Conservation (phyloP, 1,139 yeast species). For the Saccharomyces hybrid region DNA sequence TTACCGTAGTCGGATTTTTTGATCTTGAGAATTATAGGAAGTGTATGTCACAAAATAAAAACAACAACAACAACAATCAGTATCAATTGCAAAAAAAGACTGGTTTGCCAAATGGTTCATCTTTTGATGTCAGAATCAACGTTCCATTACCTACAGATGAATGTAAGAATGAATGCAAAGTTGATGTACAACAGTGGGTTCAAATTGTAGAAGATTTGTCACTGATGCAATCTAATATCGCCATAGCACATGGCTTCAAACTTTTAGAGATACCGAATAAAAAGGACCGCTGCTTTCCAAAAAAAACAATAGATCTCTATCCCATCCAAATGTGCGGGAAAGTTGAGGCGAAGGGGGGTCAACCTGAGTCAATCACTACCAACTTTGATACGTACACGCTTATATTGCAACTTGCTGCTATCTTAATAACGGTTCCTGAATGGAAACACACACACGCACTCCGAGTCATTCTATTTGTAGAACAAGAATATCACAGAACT, state of each 20-base stretch:
- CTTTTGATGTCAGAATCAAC: conserved; percentile 12
- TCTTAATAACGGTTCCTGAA: conserved; percentile 81
- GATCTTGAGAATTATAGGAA: conserved; percentile 35
- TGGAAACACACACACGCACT: conserved; percentile 74
- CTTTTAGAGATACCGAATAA: conserved; percentile 48
- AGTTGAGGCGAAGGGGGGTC: conserved; percentile 55
- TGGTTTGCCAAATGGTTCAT: conserved; percentile 5
- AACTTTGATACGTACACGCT: conserved; percentile 93
- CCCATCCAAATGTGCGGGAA: conserved; percentile 95
- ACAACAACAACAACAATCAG: background rate
- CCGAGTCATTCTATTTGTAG: conserved; percentile 86
- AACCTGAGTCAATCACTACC: conserved; percentile 55
- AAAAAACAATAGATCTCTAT: conserved; percentile 71
- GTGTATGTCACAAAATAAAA: conserved; percentile 8
- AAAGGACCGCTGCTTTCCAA: conserved; percentile 26
- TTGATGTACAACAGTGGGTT: conserved; percentile 68
- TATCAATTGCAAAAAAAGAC: conserved; percentile 2
- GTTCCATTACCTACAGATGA: conserved; percentile 67
- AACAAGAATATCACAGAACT: conserved; percentile 55
- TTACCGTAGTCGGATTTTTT: conserved; percentile 82
- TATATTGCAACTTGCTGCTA: conserved; percentile 87
- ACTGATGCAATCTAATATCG: conserved; percentile 90
- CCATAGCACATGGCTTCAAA: conserved; percentile 83
- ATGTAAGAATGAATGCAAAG: conserved; percentile 57
- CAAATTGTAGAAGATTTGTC: conserved; percentile 84